Evolutionary conservation across 192 early-diverging fungal genomes (phyloP).

Genomic region (Dissophora ornata): DNA sequence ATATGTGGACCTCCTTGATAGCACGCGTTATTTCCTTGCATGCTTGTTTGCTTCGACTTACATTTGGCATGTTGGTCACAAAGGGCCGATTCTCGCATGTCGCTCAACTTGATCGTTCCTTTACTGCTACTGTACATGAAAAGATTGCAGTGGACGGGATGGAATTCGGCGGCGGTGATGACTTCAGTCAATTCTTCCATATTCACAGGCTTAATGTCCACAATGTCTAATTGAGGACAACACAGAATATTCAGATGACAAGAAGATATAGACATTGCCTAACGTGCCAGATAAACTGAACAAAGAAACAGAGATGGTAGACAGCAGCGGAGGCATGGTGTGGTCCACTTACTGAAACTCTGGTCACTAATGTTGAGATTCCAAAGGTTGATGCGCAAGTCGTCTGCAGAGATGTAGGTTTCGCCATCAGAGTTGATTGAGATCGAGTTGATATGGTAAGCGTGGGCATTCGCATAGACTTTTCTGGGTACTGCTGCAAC

Average conservation of each 20-base stretch:
- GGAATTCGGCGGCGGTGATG: slow-evolving; percentile 98
- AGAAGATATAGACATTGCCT: background rate
- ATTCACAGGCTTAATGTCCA: slow-evolving; percentile 99
- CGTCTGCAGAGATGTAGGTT: slow-evolving; percentile 97
- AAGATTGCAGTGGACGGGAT: slow-evolving; percentile 94
- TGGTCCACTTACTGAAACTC: slow-evolving; percentile 82
- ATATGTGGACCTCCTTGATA: too few species aligned
- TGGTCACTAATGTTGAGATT: slow-evolving; percentile 97
- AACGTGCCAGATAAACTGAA: too few species aligned
- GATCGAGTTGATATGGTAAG: slow-evolving; percentile 99
- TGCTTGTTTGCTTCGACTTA: slow-evolving; percentile 44
- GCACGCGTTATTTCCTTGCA: too few species aligned
- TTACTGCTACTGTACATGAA: slow-evolving; percentile 99
- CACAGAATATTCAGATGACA: background rate
- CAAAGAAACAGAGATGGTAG: too few species aligned
- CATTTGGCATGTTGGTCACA: slow-evolving; percentile 95
- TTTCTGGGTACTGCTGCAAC: slow-evolving; percentile 95
- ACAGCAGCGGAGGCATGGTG: too few species aligned
- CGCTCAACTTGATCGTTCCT: slow-evolving; percentile 96
- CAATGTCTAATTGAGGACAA: slow-evolving; percentile 80
- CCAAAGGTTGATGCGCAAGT: slow-evolving; percentile 99
- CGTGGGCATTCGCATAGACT: slow-evolving; percentile 95
- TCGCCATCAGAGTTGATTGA: slow-evolving; percentile 99
- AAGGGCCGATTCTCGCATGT: slow-evolving; percentile 94
- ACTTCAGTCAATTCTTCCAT: slow-evolving; percentile 99